A percentile compares a stretch with the other conserved stretches of the same genome.
Evolutionary conservation across 1,284 basidiomycete species (phyloP).

Genomic region (Mycena citricolor): DNA sequence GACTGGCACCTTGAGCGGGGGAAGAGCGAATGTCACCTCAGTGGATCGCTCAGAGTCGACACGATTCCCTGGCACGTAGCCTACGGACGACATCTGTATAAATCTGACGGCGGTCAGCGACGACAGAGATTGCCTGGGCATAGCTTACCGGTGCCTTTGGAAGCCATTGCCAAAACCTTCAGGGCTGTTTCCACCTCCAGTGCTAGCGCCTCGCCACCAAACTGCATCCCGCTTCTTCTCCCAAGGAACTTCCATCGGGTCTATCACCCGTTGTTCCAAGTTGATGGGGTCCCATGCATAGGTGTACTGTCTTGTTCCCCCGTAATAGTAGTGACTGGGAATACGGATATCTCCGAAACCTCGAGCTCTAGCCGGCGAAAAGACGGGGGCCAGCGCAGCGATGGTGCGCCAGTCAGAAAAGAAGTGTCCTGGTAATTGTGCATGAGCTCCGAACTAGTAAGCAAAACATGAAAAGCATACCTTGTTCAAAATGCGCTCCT

Average conservation of each 20-base stretch:
- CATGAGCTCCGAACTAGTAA: neutral
- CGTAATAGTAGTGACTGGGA: slow-evolving; percentile 93
- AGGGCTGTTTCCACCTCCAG: slow-evolving; percentile 87
- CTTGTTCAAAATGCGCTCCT: slow-evolving; percentile 82
- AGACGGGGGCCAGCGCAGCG: slow-evolving; percentile 82
- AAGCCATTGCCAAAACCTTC: slow-evolving; percentile 82
- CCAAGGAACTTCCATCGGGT: slow-evolving; percentile 85
- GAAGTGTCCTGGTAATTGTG: slow-evolving; percentile 54
- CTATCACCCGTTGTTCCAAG: slow-evolving; percentile 66
- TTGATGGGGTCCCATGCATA: slow-evolving; percentile 87
- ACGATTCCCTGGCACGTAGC: slow-evolving; percentile 3
- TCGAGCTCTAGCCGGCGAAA: slow-evolving; percentile 82
- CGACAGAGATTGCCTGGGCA: neutral
- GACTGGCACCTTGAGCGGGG: slow-evolving; percentile 6
- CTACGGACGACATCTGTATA: slow-evolving; percentile 71
- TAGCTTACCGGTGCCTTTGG: slow-evolving; percentile 76
- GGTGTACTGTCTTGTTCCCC: slow-evolving; percentile 72
- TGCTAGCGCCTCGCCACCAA: slow-evolving; percentile 91
- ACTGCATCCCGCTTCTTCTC: slow-evolving; percentile 63
- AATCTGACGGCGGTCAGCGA: slow-evolving; percentile 46
- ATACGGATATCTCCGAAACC: slow-evolving; percentile 90
- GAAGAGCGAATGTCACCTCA: slow-evolving; percentile 15
- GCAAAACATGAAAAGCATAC: slow-evolving; percentile 30
- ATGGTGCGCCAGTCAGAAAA: slow-evolving; percentile 94
- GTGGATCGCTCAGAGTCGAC: slow-evolving; percentile 16